Percentiles rank a stretch among this genome's conserved stretches.
phyloP scores from a whole-genome alignment of 371 early-diverging fungal species.

The Lichtheimia ornata region DNA sequence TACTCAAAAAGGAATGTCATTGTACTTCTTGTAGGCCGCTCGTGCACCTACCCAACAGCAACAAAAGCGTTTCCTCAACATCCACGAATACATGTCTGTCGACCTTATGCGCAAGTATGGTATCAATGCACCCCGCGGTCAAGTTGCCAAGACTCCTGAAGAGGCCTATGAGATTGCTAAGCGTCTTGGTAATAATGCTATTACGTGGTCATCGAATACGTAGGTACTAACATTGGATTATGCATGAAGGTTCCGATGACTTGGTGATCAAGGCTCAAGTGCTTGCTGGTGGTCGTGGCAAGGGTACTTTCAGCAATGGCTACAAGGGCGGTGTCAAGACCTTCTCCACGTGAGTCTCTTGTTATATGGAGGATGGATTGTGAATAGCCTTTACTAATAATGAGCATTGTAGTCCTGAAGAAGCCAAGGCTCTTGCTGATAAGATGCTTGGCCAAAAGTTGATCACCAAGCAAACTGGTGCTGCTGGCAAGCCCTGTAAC shows the following conservation, averaged over 20 bases:
- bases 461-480: slow-evolving; percentile 98
- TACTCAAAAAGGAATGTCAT: slow-evolving; percentile 1
- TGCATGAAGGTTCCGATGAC: slow-evolving; percentile 70
- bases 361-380: neutral
- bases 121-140: slow-evolving; percentile 87
- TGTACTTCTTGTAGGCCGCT: slow-evolving; percentile 30
- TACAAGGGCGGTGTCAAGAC: slow-evolving; percentile 96
- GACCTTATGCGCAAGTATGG: slow-evolving; percentile 89
- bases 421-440: slow-evolving; percentile 85
- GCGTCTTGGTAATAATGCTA: slow-evolving; percentile 62
- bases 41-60: slow-evolving; percentile 55
- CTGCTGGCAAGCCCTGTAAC: slow-evolving; percentile 93
- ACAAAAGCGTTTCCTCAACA: slow-evolving; percentile 89
- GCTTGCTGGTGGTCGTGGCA: slow-evolving; percentile 98
- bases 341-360: slow-evolving; percentile 79
- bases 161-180: slow-evolving; percentile 90
- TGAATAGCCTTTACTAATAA: neutral
- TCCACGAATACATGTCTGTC: slow-evolving; percentile 97
- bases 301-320: slow-evolving; percentile 94
- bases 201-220: neutral
- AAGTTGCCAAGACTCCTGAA: slow-evolving; percentile 84
- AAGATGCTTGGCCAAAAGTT: slow-evolving; percentile 97
- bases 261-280: slow-evolving; percentile 98
- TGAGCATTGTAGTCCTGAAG: slow-evolving; percentile 67
- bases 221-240: too few species aligned